Conservation (phyloP, 805 yeast species). For the Metschnikowia cerradonensis region DNA sequence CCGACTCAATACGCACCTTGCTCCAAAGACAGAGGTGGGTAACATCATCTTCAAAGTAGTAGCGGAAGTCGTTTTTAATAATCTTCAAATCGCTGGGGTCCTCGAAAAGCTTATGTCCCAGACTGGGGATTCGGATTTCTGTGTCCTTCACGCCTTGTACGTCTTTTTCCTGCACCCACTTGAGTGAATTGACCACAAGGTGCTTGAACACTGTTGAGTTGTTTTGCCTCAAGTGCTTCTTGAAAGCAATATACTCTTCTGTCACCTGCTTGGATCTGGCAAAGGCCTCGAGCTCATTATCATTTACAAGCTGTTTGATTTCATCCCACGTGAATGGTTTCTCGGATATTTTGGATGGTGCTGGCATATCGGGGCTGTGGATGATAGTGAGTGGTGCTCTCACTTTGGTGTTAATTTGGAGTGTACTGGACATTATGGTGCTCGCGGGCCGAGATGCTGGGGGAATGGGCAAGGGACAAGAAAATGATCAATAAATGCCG, state of each 20-base stretch:
- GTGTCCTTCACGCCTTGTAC: conserved; percentile 17
- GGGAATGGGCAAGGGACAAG: too few relatives aligned
- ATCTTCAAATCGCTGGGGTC: conserved; percentile 42
- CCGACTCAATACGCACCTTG: conserved; percentile 51
- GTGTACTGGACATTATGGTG: conserved; percentile 7
- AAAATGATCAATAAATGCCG: too few relatives aligned
- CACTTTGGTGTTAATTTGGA: conserved; percentile 7
- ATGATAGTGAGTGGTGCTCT: conserved; percentile 14
- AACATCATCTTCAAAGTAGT: conserved; percentile 49
- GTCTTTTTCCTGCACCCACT: conserved; percentile 44
- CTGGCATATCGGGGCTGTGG: conserved; percentile 35
- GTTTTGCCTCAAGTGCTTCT: conserved; percentile 30
- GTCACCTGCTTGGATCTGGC: conserved; percentile 46
- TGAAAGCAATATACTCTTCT: conserved; percentile 45
- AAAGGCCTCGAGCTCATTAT: conserved; percentile 44
- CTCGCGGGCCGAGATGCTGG: conserved; percentile 4
- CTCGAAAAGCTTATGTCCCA: conserved; percentile 40
- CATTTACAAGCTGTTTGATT: conserved; percentile 31
- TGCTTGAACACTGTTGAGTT: conserved; percentile 45
- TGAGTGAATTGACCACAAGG: conserved; percentile 43
- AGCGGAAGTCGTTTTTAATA: conserved; percentile 61
- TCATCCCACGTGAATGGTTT: conserved; percentile 48
- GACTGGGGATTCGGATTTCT: conserved; percentile 18
- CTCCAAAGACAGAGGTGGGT: conserved; percentile 67
- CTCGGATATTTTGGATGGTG: conserved; percentile 30